A percentile compares a stretch with the other conserved stretches of the same genome.
Conservation (phyloP, 768 basidiomycete genomes). For the Tricholoma furcatifolium region DNA sequence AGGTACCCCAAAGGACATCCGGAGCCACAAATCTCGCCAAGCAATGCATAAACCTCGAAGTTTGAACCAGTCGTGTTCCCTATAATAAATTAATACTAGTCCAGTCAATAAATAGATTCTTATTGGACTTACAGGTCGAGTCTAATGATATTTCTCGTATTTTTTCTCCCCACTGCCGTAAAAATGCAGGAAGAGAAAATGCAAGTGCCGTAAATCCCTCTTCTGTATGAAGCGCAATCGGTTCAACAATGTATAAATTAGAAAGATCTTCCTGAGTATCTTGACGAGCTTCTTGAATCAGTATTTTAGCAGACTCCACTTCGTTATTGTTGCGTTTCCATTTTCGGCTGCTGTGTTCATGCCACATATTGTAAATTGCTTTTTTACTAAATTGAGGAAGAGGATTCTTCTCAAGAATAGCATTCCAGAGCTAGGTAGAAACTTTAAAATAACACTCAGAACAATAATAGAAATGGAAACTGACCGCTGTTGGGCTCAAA, state of each 20-base stretch:
- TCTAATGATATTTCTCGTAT: not conserved
- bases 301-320: not conserved
- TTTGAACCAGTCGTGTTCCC: not conserved
- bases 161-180: not conserved
- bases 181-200: not conserved
- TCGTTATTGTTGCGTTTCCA: not conserved
- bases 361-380: constrained; percentile 1
- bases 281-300: not conserved
- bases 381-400: not conserved
- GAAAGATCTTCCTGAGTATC: not conserved
- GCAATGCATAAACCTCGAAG: not conserved
- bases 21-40: not conserved
- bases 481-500: not conserved
- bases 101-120: not conserved
- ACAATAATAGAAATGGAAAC: not conserved
- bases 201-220: not conserved
- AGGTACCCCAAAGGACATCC: not conserved
- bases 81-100: not conserved
- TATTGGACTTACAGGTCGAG: not conserved
- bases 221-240: not conserved
- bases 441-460: not conserved
- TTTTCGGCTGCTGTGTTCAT: not conserved
- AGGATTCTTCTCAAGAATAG: not conserved
- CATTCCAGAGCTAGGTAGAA: not conserved
- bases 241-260: not conserved